These are phyloP conservation scores for Passiflora organensis DNA, from an alignment of 345 rosid species.

Conservation along the genomic window DNA sequence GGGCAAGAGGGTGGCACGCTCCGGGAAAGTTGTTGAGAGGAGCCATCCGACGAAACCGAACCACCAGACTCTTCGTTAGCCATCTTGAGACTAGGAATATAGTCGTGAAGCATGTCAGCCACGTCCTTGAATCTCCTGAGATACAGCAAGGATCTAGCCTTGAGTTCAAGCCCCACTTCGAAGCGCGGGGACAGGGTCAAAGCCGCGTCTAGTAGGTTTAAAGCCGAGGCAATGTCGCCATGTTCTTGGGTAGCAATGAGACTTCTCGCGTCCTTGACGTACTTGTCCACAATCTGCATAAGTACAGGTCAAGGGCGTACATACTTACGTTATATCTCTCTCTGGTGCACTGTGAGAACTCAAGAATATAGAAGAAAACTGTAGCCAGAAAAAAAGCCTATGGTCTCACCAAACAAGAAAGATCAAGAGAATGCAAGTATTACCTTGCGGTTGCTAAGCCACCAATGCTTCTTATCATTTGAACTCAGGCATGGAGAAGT, in stretches of 20 bases:
- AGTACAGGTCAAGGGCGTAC: too few species aligned
- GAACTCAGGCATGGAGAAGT: slow-evolving; percentile 30
- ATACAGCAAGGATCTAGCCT: slow-evolving; percentile 65
- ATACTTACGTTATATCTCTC: too few species aligned
- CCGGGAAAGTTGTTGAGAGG: slow-evolving; percentile 41
- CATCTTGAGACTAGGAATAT: slow-evolving; percentile 70
- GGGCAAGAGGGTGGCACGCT: slow-evolving; percentile 49
- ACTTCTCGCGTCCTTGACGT: slow-evolving; percentile 61
- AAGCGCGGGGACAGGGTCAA: slow-evolving; percentile 65
- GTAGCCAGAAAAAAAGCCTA: too few species aligned
- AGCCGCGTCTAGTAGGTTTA: slow-evolving; percentile 73
- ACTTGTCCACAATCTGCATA: slow-evolving; percentile 70
- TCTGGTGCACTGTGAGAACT: too few species aligned
- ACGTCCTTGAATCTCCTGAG: slow-evolving; percentile 68
- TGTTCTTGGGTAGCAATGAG: slow-evolving; percentile 62
- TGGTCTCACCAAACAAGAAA: too few species aligned
- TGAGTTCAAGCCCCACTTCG: slow-evolving; percentile 71
- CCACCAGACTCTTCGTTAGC: slow-evolving; percentile 51
- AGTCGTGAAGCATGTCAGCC: slow-evolving; percentile 80
- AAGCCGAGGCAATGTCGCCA: slow-evolving; percentile 54
- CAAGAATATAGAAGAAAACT: too few species aligned
- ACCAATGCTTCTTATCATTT: slow-evolving; percentile 66
- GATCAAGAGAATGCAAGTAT: background rate
- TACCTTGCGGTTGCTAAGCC: slow-evolving; percentile 88
- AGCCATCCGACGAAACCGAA: slow-evolving; percentile 42